phyloP scores from a whole-genome alignment of 2,329 filamentous ascomycete species.

The Cercospora zeina region DNA sequence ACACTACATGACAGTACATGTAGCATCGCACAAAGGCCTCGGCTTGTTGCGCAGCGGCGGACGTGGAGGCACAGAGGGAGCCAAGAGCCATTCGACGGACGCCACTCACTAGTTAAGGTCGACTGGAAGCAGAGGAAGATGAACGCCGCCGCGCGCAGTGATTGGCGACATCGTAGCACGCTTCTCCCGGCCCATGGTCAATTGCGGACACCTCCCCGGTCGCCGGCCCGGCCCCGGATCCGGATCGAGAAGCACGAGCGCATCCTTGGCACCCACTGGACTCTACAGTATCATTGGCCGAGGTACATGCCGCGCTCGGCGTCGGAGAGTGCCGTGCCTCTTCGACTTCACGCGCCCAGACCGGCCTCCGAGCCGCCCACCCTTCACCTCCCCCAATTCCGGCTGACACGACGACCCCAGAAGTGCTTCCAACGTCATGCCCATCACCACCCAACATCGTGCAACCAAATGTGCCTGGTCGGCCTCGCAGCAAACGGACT shows the following conservation, averaged over 20 bases:
- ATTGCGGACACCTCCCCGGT: not conserved
- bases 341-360: constrained; percentile 4
- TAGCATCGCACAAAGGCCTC: constrained; percentile 8
- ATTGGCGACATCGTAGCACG: constrained; percentile 11
- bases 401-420: no score
- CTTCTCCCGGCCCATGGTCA: not conserved
- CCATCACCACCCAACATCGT: constrained; percentile 17
- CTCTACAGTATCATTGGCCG: no score
- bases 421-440: no score
- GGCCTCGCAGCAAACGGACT: constrained; percentile 49
- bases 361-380: not conserved
- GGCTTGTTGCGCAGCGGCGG: not conserved
- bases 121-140: not conserved
- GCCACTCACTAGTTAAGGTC: constrained; percentile 10
- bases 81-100: not conserved
- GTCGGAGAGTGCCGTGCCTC: not conserved
- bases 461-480: constrained; percentile 42
- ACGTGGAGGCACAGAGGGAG: not conserved
- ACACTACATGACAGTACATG: not conserved
- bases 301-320: constrained; percentile 9
- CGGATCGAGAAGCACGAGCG: not conserved
- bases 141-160: not conserved
- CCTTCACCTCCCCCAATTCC: no score
- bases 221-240: no score
- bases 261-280: constrained; percentile 1